These are phyloP conservation scores for Vitis rotundifolia DNA, from an alignment of 164 flowering plant species.

Conservation along the genomic window DNA sequence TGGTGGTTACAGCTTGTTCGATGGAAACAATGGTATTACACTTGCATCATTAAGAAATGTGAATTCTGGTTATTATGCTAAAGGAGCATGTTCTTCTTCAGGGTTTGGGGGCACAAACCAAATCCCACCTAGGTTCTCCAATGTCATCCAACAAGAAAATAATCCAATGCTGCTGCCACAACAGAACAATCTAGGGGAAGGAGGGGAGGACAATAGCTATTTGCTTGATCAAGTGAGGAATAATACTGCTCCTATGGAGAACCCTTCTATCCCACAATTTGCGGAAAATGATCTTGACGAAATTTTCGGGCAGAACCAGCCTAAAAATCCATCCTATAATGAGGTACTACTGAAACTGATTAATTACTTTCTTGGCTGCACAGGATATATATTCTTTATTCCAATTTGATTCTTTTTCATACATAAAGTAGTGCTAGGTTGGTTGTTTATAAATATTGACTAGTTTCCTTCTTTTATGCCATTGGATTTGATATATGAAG, in stretches of 20 bases:
- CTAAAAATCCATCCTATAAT: not conserved
- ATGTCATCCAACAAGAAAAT: not conserved
- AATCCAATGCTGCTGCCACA: not conserved
- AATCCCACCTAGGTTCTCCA: not conserved
- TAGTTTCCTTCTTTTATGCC: too few species aligned
- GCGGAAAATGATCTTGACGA: not conserved
- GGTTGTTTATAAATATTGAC: too few species aligned
- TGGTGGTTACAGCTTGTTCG: not conserved
- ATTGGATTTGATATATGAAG: slow-evolving; percentile 3
- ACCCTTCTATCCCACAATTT: not conserved
- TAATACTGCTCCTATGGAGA: not conserved
- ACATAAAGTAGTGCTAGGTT: not conserved
- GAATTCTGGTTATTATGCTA: not conserved
- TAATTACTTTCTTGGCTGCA: not conserved
- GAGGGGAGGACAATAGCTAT: not conserved
- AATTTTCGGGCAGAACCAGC: not conserved
- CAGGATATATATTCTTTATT: not conserved
- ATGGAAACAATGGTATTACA: not conserved
- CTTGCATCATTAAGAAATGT: not conserved
- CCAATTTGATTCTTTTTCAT: not conserved
- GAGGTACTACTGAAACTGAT: too few species aligned
- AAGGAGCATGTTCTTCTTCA: not conserved
- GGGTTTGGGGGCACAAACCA: not conserved
- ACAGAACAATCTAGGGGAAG: not conserved
- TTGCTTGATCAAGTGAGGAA: not conserved